Conservation (phyloP, 2,329 filamentous ascomycete genomes). For the Botrytis byssoidea region DNA sequence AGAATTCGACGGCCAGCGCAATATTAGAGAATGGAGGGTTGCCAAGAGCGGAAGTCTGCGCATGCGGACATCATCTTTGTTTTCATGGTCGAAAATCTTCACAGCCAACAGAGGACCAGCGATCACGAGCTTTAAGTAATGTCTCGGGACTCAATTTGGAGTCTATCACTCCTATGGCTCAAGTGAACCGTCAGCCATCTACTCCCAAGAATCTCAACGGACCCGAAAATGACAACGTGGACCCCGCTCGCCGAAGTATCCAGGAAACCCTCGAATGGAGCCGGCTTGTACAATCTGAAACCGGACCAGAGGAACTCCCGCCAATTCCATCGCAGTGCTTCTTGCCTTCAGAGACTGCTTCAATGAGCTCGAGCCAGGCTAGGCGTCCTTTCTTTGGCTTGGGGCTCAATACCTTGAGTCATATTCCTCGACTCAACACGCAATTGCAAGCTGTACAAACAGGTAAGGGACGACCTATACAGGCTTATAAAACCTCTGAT, state of each 20-base stretch:
- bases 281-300: constrained; percentile 32
- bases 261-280: constrained; percentile 36
- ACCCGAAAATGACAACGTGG: constrained; percentile 12
- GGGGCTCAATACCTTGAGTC: constrained; percentile 34
- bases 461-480: constrained; percentile 26
- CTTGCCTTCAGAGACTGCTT: constrained; percentile 39
- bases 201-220: constrained; percentile 9
- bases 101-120: constrained; percentile 23
- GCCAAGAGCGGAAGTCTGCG: constrained; percentile 41
- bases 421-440: constrained; percentile 29
- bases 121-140: constrained; percentile 21
- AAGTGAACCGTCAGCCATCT: constrained; percentile 20
- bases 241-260: constrained; percentile 21
- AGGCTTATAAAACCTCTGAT: constrained; percentile 34
- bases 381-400: constrained; percentile 34
- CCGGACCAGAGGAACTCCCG: constrained; percentile 32
- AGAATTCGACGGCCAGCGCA: constrained; percentile 7
- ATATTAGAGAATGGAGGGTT: constrained; percentile 15
- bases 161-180: constrained; percentile 12
- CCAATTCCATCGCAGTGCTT: constrained; percentile 41
- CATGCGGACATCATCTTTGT: constrained; percentile 57
- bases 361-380: constrained; percentile 32
- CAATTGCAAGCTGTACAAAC: constrained; percentile 10
- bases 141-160: constrained; percentile 20
- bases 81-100: constrained; percentile 45